Base-by-base conservation (phyloP, 1,284 basidiomycete genomes). In the Tetrapyrgos nigripes region DNA sequence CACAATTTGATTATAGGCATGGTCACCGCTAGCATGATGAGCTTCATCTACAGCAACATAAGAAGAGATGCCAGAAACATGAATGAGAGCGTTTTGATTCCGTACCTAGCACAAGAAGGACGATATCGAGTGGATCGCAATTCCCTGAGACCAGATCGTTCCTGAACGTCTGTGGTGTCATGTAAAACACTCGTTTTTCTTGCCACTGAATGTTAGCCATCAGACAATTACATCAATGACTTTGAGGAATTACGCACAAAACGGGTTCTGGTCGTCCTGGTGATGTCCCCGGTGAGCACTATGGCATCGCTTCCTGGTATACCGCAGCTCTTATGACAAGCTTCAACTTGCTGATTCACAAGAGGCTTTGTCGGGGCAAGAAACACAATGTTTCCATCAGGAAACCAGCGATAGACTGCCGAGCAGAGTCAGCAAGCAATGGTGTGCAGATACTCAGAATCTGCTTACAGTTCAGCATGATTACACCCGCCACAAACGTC, bases 401-500 rank as follows among this genome's bases (percentile, higher is more conserved):
- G 95, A 72, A 94, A 98, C 95, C 95, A 97, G 26, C 91, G 89
- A 68, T 95, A 97, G 70, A 87, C 94, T 96, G 65, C 19, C 52
- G 26, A 53, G 40, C 48, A n/a, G 23, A 44, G 26, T 44, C 35
- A 52, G 51, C 44, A 14, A 51, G 31, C 37, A 27, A 31, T 26
- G 37, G 23, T 19, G 43, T n/a, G 28, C 50, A 51, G 49, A 46
- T 46, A 13, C 27, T 14, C 44, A 44, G 19, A 60, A 27, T 24
- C 45, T 40, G 73, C 88, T 66, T 68, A 95, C 94, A 96, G 65
- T 96, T 96, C 10, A 96, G 77, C 93, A 99, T 98, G 21, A 99
- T 87, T 1, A 96, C 94, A 1, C 97, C 96, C 1, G 97, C 97
- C 60, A 99, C 93, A 69, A 99, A 99, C 0, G 97, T 99, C 79